Base-by-base conservation (phyloP, 768 basidiomycete genomes). In the Mycena galericulata region DNA sequence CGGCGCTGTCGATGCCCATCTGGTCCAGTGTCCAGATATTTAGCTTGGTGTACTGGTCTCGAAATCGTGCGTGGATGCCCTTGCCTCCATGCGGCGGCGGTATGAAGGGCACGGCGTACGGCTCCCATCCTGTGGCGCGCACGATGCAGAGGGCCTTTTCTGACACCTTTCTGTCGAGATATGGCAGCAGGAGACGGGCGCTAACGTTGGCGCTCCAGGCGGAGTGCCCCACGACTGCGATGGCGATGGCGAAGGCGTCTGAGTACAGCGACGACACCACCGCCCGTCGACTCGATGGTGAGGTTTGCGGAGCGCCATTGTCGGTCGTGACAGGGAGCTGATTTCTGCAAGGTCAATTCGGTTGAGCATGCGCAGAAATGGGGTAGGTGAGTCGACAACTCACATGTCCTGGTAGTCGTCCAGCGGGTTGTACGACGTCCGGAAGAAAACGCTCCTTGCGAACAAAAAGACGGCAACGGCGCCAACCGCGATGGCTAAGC, bases 31-130 rank as follows among this genome's bases (percentile, higher is more conserved):
- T 66, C 80, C 80, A 81, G n/a, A 81, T 73, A 46, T 75, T 72
- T 34, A 81, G 75, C 69, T 81, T 81, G 10, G 80, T 79, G 71
- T 78, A 80, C 61, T 79, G 80, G 72, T 81, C 80, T 43, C 56
- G 55, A 72, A 78, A 81, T 49, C 77, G 75, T 1, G 43, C 62
- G 68, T 72, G 71, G 47, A 79, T 74, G 45, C 70, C 76, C 9
- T 71, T 29, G 29, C 81, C 77, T 43, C 62, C 46, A 64, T 75
- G 75, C 1, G 81, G 79, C 5, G 81, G 81, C 1, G 75, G 74
- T 32, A 82, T 79, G 46, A 73, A 71, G 32, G 74, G 65, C 40
- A 79, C 73, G 6, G 77, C 67, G 20, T 73, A 65, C 11, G 73
- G 73, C 32, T 77, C 74, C 76, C 79, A 81, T 2, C 80, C 80